Conservation (phyloP, 345 rosid species). For the Dipteronia dyeriana region DNA sequence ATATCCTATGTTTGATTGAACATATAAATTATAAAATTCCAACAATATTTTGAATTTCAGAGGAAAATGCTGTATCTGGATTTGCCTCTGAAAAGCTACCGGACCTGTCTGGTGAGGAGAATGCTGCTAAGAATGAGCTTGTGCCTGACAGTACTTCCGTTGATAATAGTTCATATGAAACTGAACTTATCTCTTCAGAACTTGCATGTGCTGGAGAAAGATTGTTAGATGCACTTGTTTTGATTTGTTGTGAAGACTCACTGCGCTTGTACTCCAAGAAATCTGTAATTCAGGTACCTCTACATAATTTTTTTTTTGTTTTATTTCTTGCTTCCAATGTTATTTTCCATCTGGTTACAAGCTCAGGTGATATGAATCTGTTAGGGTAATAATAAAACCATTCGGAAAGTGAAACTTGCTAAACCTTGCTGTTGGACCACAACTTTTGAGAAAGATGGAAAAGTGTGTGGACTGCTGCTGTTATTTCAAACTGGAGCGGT, state of each 20-base stretch:
- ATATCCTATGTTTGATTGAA: neutral
- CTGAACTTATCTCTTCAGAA: constrained; percentile 21
- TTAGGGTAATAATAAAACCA: constrained; percentile 38
- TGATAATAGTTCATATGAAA: constrained; percentile 22
- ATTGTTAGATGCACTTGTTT: constrained; percentile 29
- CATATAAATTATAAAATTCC: constrained; percentile 11
- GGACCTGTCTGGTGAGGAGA: constrained; percentile 19
- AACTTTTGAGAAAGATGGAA: constrained; percentile 41
- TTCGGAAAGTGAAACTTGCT: constrained; percentile 40
- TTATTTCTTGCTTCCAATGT: constrained; percentile 2
- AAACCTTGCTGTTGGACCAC: constrained; percentile 56
- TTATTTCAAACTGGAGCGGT: constrained; percentile 50
- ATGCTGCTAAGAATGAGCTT: constrained; percentile 16
- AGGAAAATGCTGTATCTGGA: constrained; percentile 20
- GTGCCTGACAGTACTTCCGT: constrained; percentile 16
- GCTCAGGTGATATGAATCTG: constrained; percentile 23
- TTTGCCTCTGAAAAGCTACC: constrained; percentile 23
- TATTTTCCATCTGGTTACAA: constrained; percentile 12
- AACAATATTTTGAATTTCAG: constrained; percentile 23
- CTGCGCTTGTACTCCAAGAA: constrained; percentile 38
- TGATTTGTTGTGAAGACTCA: constrained; percentile 46
- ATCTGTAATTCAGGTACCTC: constrained; percentile 46
- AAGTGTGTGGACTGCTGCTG: constrained; percentile 42
- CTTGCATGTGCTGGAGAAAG: constrained; percentile 16
- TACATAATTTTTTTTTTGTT: neutral